A percentile compares a stretch with the other conserved stretches of the same genome.
Conservation (phyloP, 805 yeast species). For the Yarrowia keelungensis region DNA sequence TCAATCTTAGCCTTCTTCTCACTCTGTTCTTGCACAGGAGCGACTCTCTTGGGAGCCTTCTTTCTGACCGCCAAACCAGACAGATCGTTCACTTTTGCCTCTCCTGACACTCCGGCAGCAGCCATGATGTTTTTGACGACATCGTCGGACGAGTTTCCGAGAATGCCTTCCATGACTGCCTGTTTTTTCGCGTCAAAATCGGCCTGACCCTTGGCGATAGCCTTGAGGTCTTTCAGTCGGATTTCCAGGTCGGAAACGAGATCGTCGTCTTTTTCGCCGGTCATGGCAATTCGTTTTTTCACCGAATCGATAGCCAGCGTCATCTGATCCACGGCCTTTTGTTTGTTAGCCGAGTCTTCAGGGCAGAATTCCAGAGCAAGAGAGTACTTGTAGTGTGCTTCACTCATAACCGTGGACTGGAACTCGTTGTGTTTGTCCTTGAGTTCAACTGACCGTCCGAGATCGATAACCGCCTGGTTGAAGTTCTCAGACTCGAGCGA, state of each 20-base stretch:
- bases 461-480: slow-evolving; percentile 75
- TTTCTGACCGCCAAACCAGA: slow-evolving; percentile 31
- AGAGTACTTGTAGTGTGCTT: slow-evolving; percentile 80
- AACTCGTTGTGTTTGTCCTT: slow-evolving; percentile 60
- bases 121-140: slow-evolving; percentile 23
- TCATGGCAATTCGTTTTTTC: slow-evolving; percentile 51
- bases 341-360: slow-evolving; percentile 58
- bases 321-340: slow-evolving; percentile 62
- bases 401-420: slow-evolving; percentile 68
- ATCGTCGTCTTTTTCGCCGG: slow-evolving; percentile 52
- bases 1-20: slow-evolving; percentile 24
- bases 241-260: slow-evolving; percentile 49
- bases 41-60: slow-evolving; percentile 36
- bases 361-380: slow-evolving; percentile 75
- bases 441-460: slow-evolving; percentile 62
- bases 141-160: slow-evolving; percentile 63
- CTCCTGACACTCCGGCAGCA: neutral
- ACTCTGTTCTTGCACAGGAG: slow-evolving; percentile 30
- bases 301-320: slow-evolving; percentile 60
- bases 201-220: slow-evolving; percentile 27
- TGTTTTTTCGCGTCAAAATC: slow-evolving; percentile 67
- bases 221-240: slow-evolving; percentile 45
- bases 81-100: slow-evolving; percentile 4
- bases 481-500: slow-evolving; percentile 90
- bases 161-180: slow-evolving; percentile 84